These are phyloP conservation scores for Aureobasidium musti DNA, from an alignment of 2,329 filamentous ascomycete genomes.

Conservation along the genomic window DNA sequence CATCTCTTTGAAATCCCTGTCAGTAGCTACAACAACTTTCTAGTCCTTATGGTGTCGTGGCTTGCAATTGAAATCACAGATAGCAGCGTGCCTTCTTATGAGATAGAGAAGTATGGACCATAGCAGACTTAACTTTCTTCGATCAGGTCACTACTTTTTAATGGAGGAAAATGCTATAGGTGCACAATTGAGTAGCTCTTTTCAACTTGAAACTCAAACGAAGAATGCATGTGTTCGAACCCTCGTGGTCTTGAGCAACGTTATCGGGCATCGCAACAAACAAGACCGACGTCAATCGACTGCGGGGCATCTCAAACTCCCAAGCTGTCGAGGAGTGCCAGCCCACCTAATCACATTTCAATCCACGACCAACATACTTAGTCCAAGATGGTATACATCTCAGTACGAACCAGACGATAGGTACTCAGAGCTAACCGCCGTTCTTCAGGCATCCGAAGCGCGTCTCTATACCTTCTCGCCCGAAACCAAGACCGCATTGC, in stretches of 20 bases:
- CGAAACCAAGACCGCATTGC: conserved; percentile 84
- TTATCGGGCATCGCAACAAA: background rate
- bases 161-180: no score
- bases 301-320: conserved; percentile 17
- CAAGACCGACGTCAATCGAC: conserved; percentile 18
- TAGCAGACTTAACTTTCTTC: no score
- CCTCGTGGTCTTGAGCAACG: conserved; percentile 27
- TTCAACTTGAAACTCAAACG: background rate
- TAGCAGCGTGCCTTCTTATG: no score
- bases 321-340: background rate
- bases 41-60: no score
- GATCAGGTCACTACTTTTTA: no score
- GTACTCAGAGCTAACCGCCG: background rate
- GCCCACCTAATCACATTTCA: background rate
- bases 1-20: background rate
- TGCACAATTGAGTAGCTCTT: background rate
- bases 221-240: background rate
- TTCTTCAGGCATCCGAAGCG: conserved; percentile 68
- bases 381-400: conserved; percentile 1
- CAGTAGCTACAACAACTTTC: no score
- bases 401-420: no score
- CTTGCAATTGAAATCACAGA: no score
- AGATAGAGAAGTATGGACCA: no score
- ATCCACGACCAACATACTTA: background rate
- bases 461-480: conserved; percentile 89